Evolutionary conservation across 192 early-diverging fungal genomes (phyloP), one percentile per base, ranked within the genome.

Genomic region (Ambispora gerdemannii): DNA sequence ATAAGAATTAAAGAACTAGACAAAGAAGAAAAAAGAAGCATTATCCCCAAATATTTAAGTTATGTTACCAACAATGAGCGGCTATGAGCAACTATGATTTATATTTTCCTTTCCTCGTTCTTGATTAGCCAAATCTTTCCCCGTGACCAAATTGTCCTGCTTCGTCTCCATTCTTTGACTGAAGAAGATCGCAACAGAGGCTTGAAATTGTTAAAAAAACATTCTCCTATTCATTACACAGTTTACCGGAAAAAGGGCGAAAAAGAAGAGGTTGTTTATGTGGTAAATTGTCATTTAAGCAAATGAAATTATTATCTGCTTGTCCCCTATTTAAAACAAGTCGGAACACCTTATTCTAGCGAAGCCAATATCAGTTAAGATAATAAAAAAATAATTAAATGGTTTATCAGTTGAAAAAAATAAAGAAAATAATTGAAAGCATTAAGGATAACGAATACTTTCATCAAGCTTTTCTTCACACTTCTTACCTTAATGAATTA

Each of bases 111-210:
- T 63, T 63, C 60, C 2, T 63, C 60, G 0, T 63, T 35, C 33
- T 2, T 63, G 13, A 63, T 63, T 63, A 63, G 60, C 20, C 60
- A 63, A 63, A 63, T 63, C 15, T 63, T 63, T 8, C 60, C 60
- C 1, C 60, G 60, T n/a, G 60, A 63, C 32, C 30, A 34, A 63
- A 34, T 63, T 63, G 33, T 63, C 3, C 22, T 36, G 35, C 60
- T 63, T 19, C 33, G 31, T 35, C 32, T 63, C 19, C 60, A 63
- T n/a, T 63, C 60, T 6, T 8, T 11, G 4, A 63, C 32, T 1
- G 60, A 63, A 63, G 60, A 63, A 34, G 2, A 63, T 2, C 60
- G 33, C 1, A 63, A 63, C 8, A 33, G 38, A 63, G 60, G 32
- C 28, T 34, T 63, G 4, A 34, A 34, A 63, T 63, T 63, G 15